phyloP scores from a whole-genome alignment of 768 basidiomycete species.

The Lepiota venenata region DNA sequence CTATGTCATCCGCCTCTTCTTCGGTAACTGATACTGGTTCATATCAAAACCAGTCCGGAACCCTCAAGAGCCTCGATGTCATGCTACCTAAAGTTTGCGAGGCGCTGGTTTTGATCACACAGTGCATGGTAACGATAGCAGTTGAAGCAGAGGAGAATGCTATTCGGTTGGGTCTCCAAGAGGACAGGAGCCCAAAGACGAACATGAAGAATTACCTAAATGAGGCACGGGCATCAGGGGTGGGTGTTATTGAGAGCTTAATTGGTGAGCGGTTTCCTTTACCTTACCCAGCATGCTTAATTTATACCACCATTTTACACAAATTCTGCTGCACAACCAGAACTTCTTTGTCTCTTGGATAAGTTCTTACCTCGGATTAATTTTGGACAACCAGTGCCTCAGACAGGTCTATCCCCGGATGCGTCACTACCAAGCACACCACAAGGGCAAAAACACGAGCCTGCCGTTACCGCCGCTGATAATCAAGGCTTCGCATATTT shows the following conservation, averaged over 20 bases:
- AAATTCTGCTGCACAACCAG: slow-evolving; percentile 32
- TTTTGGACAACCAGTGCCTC: slow-evolving; percentile 60
- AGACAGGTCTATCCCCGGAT: slow-evolving; percentile 22
- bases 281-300: background rate
- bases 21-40: slow-evolving; percentile 5
- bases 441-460: background rate
- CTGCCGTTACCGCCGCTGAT: slow-evolving; percentile 22
- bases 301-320: too few species aligned
- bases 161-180: slow-evolving; percentile 12
- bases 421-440: slow-evolving; percentile 23
- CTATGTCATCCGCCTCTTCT: slow-evolving; percentile 3
- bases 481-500: slow-evolving; percentile 73
- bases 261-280: slow-evolving; percentile 45
- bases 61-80: slow-evolving; percentile 43
- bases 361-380: slow-evolving; percentile 82
- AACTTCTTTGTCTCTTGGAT: slow-evolving; percentile 71
- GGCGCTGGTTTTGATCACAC: slow-evolving; percentile 72
- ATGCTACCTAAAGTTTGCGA: slow-evolving; percentile 78
- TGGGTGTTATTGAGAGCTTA: slow-evolving; percentile 49
- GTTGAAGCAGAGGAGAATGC: slow-evolving; percentile 46
- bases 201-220: slow-evolving; percentile 42
- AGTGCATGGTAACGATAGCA: slow-evolving; percentile 67
- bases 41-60: slow-evolving; percentile 4
- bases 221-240: slow-evolving; percentile 36
- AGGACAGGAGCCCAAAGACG: slow-evolving; percentile 17